Percentiles rank a stretch among this genome's conserved stretches.
Evolutionary conservation across 768 basidiomycete genomes (phyloP).

Genomic region (Baorangia bicolor): DNA sequence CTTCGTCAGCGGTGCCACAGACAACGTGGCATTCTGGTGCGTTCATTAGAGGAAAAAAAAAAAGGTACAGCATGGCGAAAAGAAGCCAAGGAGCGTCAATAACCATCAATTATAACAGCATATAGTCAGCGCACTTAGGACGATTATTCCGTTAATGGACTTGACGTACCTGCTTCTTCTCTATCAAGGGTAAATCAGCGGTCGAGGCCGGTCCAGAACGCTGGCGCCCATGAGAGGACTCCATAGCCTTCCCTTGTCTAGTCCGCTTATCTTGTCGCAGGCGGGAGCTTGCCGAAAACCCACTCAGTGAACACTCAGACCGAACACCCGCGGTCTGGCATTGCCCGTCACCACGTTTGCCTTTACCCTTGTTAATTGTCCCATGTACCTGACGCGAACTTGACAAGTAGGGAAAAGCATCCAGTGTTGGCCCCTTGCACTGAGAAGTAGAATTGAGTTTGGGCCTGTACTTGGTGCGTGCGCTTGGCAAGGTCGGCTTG

Average conservation of each 20-base stretch:
- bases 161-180: conserved; percentile 33
- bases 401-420: conserved; percentile 22
- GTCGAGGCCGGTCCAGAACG: conserved; percentile 19
- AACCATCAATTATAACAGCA: conserved; percentile 5
- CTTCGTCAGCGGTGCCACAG: conserved; percentile 39
- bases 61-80: conserved; percentile 18
- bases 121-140: conserved; percentile 27
- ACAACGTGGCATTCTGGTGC: conserved; percentile 23
- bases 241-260: background rate
- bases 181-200: conserved; percentile 25
- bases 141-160: conserved; percentile 21
- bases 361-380: conserved; percentile 6
- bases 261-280: background rate
- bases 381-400: conserved; percentile 10
- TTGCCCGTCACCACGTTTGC: conserved; percentile 9
- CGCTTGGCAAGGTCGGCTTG: conserved; percentile 19
- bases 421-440: conserved; percentile 18
- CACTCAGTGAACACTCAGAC: background rate
- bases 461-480: conserved; percentile 33
- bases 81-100: conserved; percentile 3
- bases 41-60: conserved; percentile 10
- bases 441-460: conserved; percentile 9
- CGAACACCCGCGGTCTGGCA: background rate
- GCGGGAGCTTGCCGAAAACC: conserved; percentile 4
- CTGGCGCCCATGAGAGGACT: background rate